phyloP scores from a whole-genome alignment of 768 basidiomycete species.

The Lactarius sanguifluus region DNA sequence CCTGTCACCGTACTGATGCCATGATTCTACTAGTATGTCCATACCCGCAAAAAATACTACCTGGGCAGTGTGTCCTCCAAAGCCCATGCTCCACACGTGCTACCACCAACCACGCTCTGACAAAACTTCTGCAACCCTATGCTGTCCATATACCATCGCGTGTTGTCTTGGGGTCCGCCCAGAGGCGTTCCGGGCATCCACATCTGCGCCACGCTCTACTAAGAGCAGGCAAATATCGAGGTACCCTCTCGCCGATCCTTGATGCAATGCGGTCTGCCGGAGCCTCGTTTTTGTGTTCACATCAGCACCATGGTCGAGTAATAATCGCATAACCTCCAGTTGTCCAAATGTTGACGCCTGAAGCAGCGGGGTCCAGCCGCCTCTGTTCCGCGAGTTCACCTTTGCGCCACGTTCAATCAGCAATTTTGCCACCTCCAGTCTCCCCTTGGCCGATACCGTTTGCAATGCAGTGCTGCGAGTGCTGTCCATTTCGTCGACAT shows the following conservation, averaged over 20 bases:
- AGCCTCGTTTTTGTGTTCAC: background rate
- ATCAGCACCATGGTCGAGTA: slow-evolving; percentile 6
- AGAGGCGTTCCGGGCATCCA: background rate
- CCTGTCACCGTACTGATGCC: no score
- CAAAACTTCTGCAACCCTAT: background rate
- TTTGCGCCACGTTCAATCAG: background rate
- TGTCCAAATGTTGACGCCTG: background rate
- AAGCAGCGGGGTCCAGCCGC: background rate
- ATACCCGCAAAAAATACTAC: no score
- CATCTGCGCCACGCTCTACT: background rate
- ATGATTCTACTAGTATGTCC: no score
- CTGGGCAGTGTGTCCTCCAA: no score
- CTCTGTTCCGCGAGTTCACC: background rate
- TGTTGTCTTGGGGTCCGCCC: background rate
- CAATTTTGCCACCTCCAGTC: background rate
- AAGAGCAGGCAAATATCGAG: background rate
- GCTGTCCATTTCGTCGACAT: background rate
- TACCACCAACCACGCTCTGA: background rate
- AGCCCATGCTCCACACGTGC: no score
- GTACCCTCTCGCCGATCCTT: background rate
- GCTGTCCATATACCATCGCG: background rate
- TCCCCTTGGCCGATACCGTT: background rate
- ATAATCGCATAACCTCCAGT: background rate
- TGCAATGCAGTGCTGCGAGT: background rate
- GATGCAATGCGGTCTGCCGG: background rate